Percentiles rank a stretch among this genome's conserved stretches.
Conservation (phyloP, 2,329 filamentous ascomycete genomes). For the Stemphylium beticola region DNA sequence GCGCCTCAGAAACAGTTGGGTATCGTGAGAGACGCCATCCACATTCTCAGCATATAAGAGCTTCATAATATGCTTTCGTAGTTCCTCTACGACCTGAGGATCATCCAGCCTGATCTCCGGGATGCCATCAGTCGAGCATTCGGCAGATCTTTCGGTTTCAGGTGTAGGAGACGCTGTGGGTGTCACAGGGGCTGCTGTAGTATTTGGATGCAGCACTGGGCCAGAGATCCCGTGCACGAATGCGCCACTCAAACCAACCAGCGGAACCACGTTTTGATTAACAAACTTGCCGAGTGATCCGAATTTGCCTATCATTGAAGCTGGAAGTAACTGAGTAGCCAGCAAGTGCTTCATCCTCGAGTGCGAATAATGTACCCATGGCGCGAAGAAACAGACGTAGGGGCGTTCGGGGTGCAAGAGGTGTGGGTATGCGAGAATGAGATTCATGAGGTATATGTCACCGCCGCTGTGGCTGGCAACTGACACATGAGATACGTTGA, state of each 20-base stretch:
- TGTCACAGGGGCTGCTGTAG: slow-evolving; percentile 19
- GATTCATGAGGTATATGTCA: slow-evolving; percentile 39
- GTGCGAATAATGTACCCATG: slow-evolving; percentile 41
- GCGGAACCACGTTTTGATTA: slow-evolving; percentile 32
- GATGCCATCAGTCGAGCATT: not conserved
- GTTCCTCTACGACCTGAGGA: slow-evolving; percentile 25
- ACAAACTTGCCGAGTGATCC: slow-evolving; percentile 26
- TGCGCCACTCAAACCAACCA: slow-evolving; percentile 27
- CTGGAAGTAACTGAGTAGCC: slow-evolving; percentile 34
- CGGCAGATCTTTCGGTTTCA: slow-evolving; percentile 5
- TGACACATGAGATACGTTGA: slow-evolving; percentile 39
- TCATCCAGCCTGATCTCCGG: slow-evolving; percentile 21
- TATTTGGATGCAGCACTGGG: slow-evolving; percentile 10
- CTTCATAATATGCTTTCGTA: slow-evolving; percentile 28
- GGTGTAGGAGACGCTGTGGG: slow-evolving; percentile 10
- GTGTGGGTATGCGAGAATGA: slow-evolving; percentile 33
- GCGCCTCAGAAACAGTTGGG: slow-evolving; percentile 33
- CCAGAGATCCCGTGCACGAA: slow-evolving; percentile 23
- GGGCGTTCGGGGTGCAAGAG: slow-evolving; percentile 35
- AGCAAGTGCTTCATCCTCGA: slow-evolving; percentile 27
- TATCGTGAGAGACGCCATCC: slow-evolving; percentile 36
- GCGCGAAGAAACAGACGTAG: slow-evolving; percentile 41
- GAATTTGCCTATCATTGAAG: slow-evolving; percentile 34
- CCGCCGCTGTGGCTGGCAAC: slow-evolving; percentile 43
- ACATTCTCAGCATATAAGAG: slow-evolving; percentile 36